A percentile compares a stretch with the other conserved stretches of the same genome.
Conservation (phyloP, 176 grass and related monocot genomes). For the Echinochloa phyllopogon region DNA sequence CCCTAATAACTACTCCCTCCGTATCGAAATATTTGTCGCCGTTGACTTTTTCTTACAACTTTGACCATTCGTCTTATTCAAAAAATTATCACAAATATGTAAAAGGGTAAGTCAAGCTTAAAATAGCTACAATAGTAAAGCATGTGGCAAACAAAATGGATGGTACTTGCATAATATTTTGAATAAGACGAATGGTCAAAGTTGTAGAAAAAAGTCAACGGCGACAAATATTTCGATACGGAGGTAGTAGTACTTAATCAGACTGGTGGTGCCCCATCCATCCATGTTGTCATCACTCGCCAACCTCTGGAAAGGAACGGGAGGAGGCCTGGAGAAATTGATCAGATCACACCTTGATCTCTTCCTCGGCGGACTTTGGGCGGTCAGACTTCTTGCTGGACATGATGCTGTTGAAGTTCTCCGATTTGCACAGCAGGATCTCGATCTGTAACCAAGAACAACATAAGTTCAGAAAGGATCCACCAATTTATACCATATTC, state of each 20-base stretch:
- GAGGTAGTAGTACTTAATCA: constrained; percentile 35
- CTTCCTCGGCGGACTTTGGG: constrained; percentile 50
- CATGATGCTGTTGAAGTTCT: constrained; percentile 68
- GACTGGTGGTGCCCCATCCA: constrained; percentile 11
- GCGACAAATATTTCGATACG: no score
- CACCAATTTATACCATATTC: neutral
- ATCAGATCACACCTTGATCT: constrained; percentile 52
- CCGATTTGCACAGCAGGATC: constrained; percentile 79
- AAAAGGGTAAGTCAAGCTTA: no score
- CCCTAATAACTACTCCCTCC: constrained; percentile 44
- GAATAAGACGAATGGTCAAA: no score
- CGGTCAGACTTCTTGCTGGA: constrained; percentile 58
- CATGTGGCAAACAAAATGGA: no score
- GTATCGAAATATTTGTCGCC: no score
- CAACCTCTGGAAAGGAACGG: constrained; percentile 30
- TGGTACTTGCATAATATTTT: no score
- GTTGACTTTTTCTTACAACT: no score
- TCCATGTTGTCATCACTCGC: constrained; percentile 12
- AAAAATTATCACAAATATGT: no score
- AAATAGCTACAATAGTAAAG: no score
- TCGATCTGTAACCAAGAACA: constrained; percentile 67
- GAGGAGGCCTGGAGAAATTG: neutral
- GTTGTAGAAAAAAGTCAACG: no score
- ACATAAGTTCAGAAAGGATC: neutral
- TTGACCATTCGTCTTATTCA: no score